A percentile compares a stretch with the other conserved stretches of the same genome.
phyloP scores from a whole-genome alignment of 1,284 basidiomycete genomes.

The Marasmius oreades region DNA sequence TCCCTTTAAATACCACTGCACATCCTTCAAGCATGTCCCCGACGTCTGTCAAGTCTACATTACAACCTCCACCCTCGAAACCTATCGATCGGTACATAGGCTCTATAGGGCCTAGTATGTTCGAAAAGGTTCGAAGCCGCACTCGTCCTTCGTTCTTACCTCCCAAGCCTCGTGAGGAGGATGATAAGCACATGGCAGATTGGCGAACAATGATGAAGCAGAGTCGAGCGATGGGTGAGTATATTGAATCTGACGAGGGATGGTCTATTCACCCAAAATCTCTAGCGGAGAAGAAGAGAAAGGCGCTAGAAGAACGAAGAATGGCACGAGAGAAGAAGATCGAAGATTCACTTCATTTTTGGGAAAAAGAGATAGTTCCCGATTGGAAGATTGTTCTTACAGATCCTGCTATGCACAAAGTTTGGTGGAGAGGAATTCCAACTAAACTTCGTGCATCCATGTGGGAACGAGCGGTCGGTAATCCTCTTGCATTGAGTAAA shows the following conservation, averaged over 20 bases:
- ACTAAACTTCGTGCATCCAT: slow-evolving; percentile 80
- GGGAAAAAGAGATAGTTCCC: slow-evolving; percentile 80
- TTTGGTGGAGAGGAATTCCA: slow-evolving; percentile 96
- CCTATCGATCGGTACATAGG: slow-evolving; percentile 42
- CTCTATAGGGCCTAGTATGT: slow-evolving; percentile 58
- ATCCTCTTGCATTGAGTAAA: slow-evolving; percentile 83
- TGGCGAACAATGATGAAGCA: slow-evolving; percentile 93
- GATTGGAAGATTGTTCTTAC: slow-evolving; percentile 79
- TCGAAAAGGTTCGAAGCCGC: slow-evolving; percentile 75
- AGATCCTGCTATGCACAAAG: slow-evolving; percentile 58
- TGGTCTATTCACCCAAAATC: neutral
- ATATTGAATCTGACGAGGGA: neutral
- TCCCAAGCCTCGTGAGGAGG: slow-evolving; percentile 80
- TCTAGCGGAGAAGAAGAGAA: slow-evolving; percentile 68
- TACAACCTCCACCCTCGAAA: slow-evolving; percentile 23
- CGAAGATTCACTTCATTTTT: slow-evolving; percentile 66
- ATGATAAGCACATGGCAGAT: slow-evolving; percentile 80
- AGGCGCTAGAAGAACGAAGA: slow-evolving; percentile 61
- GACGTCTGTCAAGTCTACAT: slow-evolving; percentile 19
- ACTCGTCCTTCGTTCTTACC: slow-evolving; percentile 82
- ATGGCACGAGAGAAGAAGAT: slow-evolving; percentile 64
- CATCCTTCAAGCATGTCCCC: slow-evolving; percentile 23
- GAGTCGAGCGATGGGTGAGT: slow-evolving; percentile 68
- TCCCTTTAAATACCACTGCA: slow-evolving; percentile 11
- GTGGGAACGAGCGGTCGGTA: slow-evolving; percentile 90